Evolutionary conservation across 371 early-diverging fungal genomes (phyloP).

Genomic region (Chytridiales sp.): DNA sequence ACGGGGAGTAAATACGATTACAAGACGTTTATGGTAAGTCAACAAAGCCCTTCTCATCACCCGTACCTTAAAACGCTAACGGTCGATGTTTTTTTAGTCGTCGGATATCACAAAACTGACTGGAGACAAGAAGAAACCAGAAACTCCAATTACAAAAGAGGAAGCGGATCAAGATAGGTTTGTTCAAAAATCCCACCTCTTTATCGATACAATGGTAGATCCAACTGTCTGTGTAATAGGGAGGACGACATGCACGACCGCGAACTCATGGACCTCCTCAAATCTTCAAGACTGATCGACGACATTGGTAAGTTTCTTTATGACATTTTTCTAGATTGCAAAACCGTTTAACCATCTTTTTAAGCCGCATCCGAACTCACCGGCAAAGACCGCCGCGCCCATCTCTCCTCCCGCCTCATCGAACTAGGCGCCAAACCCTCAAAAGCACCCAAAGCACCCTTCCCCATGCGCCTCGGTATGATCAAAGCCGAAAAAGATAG

Average conservation of each 20-base stretch:
- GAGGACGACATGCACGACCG: conserved; percentile 45
- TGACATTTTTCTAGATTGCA: too few relatives aligned
- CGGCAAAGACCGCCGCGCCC: conserved; percentile 50
- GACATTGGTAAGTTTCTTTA: conserved; percentile 32
- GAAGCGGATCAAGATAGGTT: conserved; percentile 44
- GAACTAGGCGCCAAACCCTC: conserved; percentile 51
- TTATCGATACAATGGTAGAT: not conserved
- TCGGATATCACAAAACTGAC: conserved; percentile 35
- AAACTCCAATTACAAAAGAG: conserved; percentile 14
- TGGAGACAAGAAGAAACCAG: conserved; percentile 2
- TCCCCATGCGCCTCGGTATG: conserved; percentile 30
- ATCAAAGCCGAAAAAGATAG: conserved; percentile 26
- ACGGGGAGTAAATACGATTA: conserved; percentile 13
- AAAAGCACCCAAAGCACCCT: conserved; percentile 24
- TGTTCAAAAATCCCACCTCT: too few relatives aligned
- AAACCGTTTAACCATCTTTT: not conserved
- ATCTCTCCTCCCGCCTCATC: conserved; percentile 35
- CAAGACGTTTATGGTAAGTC: conserved; percentile 34
- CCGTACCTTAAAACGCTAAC: not conserved
- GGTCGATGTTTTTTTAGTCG: conserved; percentile 23
- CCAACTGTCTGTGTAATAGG: not conserved
- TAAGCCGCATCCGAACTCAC: conserved; percentile 44
- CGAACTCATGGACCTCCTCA: conserved; percentile 48
- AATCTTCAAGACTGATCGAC: conserved; percentile 49
- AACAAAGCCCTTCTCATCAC: not conserved